Evolutionary conservation across 2,329 filamentous ascomycete species (phyloP).

Genomic region (Cordyceps pruinosa): DNA sequence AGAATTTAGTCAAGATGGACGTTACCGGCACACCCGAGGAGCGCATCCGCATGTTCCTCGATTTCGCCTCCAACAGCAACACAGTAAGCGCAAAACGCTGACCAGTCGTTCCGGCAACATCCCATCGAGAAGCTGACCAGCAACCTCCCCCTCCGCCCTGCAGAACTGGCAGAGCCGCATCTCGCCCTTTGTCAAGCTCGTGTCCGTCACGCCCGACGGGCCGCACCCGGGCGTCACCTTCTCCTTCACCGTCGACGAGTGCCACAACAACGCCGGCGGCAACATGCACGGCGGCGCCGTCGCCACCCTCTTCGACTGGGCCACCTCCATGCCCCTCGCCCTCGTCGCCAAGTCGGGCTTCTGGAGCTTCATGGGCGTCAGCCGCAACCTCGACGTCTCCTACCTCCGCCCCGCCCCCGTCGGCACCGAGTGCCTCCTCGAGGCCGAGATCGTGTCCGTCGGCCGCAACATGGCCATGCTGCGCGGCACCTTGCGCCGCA

Average conservation of each 20-base stretch:
- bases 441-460: conserved; percentile 50
- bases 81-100: background rate
- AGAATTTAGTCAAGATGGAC: background rate
- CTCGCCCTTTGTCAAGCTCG: conserved; percentile 34
- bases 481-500: conserved; percentile 47
- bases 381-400: conserved; percentile 57
- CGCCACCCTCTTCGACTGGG: conserved; percentile 60
- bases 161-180: conserved; percentile 41
- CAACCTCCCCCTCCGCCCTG: background rate
- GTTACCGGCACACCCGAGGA: background rate
- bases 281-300: conserved; percentile 58
- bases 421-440: conserved; percentile 44
- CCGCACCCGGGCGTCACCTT: conserved; percentile 38
- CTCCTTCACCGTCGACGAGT: conserved; percentile 40
- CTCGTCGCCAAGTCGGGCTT: conserved; percentile 51
- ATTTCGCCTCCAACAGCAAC: background rate
- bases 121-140: background rate
- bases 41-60: background rate
- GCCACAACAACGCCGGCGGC: conserved; percentile 45
- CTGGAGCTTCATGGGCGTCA: conserved; percentile 58
- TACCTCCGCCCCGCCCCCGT: conserved; percentile 56
- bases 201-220: conserved; percentile 27
- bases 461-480: conserved; percentile 49
- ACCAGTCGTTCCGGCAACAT: background rate
- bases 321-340: conserved; percentile 52